Evolutionary conservation across 257 asterid genomes (phyloP).

Genomic region (Cruciata laevipes): DNA sequence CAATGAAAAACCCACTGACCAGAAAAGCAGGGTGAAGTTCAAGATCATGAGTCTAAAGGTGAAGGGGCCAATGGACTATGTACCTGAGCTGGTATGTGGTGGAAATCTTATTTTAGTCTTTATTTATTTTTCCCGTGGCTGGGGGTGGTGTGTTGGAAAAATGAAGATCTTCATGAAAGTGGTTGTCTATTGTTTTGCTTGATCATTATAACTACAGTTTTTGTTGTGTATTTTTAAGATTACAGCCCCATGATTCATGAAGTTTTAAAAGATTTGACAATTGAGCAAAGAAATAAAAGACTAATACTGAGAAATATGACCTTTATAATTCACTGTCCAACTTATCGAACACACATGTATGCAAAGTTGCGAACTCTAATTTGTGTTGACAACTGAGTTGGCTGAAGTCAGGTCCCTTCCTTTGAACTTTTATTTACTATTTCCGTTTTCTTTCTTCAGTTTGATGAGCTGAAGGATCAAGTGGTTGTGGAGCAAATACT

Average conservation of each 20-base stretch:
- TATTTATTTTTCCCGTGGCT: background rate
- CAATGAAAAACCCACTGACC: slow-evolving; percentile 86
- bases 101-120: slow-evolving; percentile 10
- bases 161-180: background rate
- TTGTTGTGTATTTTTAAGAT: background rate
- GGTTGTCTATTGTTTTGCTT: background rate
- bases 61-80: slow-evolving; percentile 77
- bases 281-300: background rate
- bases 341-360: background rate
- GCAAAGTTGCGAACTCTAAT: background rate
- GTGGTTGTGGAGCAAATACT: slow-evolving; percentile 87
- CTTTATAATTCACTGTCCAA: background rate
- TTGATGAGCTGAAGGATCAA: slow-evolving; percentile 88
- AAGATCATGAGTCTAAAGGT: slow-evolving; percentile 95
- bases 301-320: background rate
- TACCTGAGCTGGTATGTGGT: slow-evolving; percentile 81
- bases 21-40: slow-evolving; percentile 87
- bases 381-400: background rate
- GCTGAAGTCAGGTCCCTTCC: background rate
- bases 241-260: background rate
- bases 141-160: background rate
- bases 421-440: background rate
- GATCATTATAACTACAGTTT: background rate
- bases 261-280: background rate
- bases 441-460: slow-evolving; percentile 38